Conservation (phyloP, 2,329 filamentous ascomycete genomes). For the Cladosporium sp. region DNA sequence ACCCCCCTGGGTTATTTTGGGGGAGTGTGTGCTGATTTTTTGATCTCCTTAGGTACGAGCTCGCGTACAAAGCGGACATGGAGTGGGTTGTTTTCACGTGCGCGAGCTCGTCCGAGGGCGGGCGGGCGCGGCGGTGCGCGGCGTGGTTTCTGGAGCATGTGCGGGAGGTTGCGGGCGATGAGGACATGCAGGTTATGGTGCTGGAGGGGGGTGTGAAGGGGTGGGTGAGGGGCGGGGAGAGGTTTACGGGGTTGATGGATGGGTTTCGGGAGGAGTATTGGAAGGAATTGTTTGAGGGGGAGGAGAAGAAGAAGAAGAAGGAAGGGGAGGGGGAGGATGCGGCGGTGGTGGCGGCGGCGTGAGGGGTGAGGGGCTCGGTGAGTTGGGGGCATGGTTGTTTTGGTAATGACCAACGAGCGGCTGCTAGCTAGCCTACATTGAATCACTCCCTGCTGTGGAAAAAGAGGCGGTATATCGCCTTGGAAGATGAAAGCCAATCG, state of each 20-base stretch:
- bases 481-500: no score
- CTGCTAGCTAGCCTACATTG: no score
- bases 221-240: conserved; percentile 37
- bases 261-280: conserved; percentile 37
- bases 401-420: no score
- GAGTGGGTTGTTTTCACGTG: conserved; percentile 44
- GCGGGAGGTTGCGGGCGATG: conserved; percentile 29
- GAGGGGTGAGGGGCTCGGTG: no score
- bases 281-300: conserved; percentile 32
- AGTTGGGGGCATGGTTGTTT: no score
- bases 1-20: no score
- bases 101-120: conserved; percentile 24
- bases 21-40: neutral
- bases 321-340: neutral
- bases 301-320: neutral
- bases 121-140: conserved; percentile 31
- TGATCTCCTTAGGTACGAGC: conserved; percentile 26
- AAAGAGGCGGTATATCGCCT: no score
- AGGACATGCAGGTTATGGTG: conserved; percentile 36
- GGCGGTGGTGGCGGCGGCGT: no score
- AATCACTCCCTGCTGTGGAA: no score
- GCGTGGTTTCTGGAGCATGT: conserved; percentile 32
- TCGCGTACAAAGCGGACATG: conserved; percentile 40
- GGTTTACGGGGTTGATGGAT: conserved; percentile 35
- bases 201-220: conserved; percentile 40